Conservation (phyloP, 2,329 filamentous ascomycete genomes). For the Fusarium circinatum region DNA sequence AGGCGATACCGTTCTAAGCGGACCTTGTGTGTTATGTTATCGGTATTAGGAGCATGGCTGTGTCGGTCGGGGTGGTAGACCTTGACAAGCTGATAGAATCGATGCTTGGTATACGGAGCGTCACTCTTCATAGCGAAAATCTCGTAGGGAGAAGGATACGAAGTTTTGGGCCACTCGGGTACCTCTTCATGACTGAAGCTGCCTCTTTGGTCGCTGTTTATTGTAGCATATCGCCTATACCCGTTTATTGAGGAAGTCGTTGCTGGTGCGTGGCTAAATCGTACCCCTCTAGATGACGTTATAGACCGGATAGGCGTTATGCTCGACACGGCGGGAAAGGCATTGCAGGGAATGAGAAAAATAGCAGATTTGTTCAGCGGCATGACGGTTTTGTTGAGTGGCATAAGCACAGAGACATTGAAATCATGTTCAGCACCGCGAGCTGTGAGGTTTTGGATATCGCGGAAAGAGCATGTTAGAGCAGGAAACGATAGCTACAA, state of each 20-base stretch:
- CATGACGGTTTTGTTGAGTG: constrained; percentile 29
- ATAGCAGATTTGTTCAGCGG: constrained; percentile 34
- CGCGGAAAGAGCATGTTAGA: constrained; percentile 40
- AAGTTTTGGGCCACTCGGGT: constrained; percentile 58
- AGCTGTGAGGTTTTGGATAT: constrained; percentile 18
- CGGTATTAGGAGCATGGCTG: constrained; percentile 42
- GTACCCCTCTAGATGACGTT: constrained; percentile 37
- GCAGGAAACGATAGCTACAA: constrained; percentile 24
- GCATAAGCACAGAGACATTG: constrained; percentile 15
- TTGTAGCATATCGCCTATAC: constrained; percentile 38
- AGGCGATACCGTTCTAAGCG: constrained; percentile 91
- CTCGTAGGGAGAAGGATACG: constrained; percentile 85
- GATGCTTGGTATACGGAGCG: constrained; percentile 81
- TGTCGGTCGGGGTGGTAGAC: constrained; percentile 90
- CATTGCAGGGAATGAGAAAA: constrained; percentile 36
- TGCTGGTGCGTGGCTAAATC: constrained; percentile 11
- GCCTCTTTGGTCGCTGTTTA: constrained; percentile 19
- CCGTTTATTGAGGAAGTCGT: constrained; percentile 3
- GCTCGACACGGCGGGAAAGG: constrained; percentile 26
- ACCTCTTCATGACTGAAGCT: constrained; percentile 14
- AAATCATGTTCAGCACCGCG: constrained; percentile 33
- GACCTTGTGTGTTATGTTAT: constrained; percentile 60
- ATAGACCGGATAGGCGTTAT: constrained; percentile 26
- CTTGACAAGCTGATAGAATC: constrained; percentile 93
- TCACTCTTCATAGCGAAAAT: constrained; percentile 72